A percentile compares a stretch with the other conserved stretches of the same genome.
phyloP scores from a whole-genome alignment of 108 stramenopile species.

The Fragilariopsis cylindrus region DNA sequence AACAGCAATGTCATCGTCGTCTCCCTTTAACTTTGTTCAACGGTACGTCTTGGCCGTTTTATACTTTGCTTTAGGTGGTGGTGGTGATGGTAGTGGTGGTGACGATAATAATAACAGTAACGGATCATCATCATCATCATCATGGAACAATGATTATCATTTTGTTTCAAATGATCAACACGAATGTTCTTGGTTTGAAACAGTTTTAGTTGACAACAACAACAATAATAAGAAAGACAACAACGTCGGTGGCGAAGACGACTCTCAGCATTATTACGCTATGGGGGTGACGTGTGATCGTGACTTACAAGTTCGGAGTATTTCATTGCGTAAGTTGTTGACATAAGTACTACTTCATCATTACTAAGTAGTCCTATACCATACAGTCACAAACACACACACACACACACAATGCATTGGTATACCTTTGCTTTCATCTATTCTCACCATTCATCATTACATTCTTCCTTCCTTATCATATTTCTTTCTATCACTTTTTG shows the following conservation, averaged over 20 bases:
- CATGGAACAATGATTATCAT: slow-evolving; percentile 8
- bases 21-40: slow-evolving; percentile 31
- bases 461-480: too few species aligned
- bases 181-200: slow-evolving; percentile 28
- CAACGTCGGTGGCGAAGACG: background rate
- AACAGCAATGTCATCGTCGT: background rate
- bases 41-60: slow-evolving; percentile 38
- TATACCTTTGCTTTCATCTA: too few species aligned
- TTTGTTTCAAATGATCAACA: slow-evolving; percentile 15
- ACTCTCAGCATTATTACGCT: slow-evolving; percentile 18
- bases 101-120: too few species aligned
- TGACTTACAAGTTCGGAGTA: slow-evolving; percentile 20
- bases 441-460: too few species aligned
- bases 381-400: too few species aligned
- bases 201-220: slow-evolving; percentile 3
- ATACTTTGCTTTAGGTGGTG: slow-evolving; percentile 37
- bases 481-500: background rate
- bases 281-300: slow-evolving; percentile 43
- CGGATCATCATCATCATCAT: too few species aligned
- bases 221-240: background rate
- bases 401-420: too few species aligned
- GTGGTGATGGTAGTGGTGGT: too few species aligned
- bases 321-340: slow-evolving; percentile 35
- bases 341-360: too few species aligned
- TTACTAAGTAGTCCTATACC: too few species aligned